Evolutionary conservation across 495 filamentous ascomycete genomes (phyloP), one percentile per base, ranked within the genome.

Genomic region (Aspergillus heteromorphus): DNA sequence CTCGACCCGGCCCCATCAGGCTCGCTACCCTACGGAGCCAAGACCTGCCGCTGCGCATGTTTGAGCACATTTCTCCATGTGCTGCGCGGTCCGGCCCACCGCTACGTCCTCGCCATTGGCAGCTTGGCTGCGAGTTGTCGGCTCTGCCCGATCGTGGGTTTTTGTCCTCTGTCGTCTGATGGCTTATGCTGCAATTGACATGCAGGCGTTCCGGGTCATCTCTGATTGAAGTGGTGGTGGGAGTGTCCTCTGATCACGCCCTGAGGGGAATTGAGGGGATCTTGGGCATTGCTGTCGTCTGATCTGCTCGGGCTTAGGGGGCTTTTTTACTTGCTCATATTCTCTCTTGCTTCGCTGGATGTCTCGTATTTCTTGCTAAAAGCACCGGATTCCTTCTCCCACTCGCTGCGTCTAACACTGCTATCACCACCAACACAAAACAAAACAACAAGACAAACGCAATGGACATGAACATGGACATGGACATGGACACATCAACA

Each of bases 401-500:
- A 4, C 30, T 49, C 14, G 42, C 21, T 45, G n/a, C 48, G 34
- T 36, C 36, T n/a, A 23, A 9, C 30, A 17, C 16, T 0, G 7
- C 4, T 19, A 30, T 27, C 20, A 34, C 48, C 48, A 4, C 18
- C 23, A 27, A n/a, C 30, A 19, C 25, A 31, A 23, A 18, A 9
- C 45, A 14, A 21, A 18, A 48, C 13, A 16, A 48, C 42, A 1
- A 6, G 6, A 19, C 34, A 7, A 23, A 23, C 38, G 21, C 2
- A 20, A 34, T n/a, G n/a, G n/a, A 45, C 14, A 53, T 45, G 38
- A 40, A 45, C 11, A n/a, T n/a, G n/a, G n/a, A n/a, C 43, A 57
- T 57, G 55, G 25, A 20, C 27, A 51, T 51, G 40, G 23, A n/a
- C 38, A 45, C 40, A 14, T 53, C 42, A n/a, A 30, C 55, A 3